Evolutionary conservation across 2,329 filamentous ascomycete species (phyloP).

Genomic region (Aspergillus arachidicola): DNA sequence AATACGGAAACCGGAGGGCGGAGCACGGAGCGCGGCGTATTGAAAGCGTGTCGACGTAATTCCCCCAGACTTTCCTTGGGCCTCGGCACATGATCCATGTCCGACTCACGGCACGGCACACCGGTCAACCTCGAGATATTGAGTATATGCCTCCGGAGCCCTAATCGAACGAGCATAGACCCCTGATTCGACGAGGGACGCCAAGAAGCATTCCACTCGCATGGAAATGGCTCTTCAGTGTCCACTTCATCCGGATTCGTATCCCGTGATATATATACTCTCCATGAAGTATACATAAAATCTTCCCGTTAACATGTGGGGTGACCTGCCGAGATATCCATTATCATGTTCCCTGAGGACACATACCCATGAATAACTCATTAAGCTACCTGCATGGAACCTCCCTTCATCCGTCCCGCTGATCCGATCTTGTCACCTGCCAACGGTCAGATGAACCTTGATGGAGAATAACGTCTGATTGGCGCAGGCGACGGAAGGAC

Average conservation of each 20-base stretch:
- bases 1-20: constrained; percentile 9
- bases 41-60: background rate
- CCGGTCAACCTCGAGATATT: background rate
- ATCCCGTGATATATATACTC: background rate
- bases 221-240: background rate
- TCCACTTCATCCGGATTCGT: background rate
- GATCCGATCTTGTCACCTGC: constrained; percentile 17
- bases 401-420: constrained; percentile 27
- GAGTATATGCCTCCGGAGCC: background rate
- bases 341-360: no score
- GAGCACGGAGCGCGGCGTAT: constrained; percentile 4
- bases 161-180: background rate
- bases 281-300: background rate
- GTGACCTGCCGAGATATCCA: background rate
- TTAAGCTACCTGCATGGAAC: background rate
- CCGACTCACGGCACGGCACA: background rate
- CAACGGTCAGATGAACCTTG: constrained; percentile 5
- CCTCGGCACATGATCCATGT: constrained; percentile 5
- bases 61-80: constrained; percentile 1
- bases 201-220: background rate
- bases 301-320: background rate
- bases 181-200: background rate
- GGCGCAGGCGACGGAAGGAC: background rate
- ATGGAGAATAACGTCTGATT: background rate
- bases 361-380: no score